Evolutionary conservation across 441 rosid species (phyloP), one percentile per base, ranked within the genome.

Genomic region (Sinapis alba): DNA sequence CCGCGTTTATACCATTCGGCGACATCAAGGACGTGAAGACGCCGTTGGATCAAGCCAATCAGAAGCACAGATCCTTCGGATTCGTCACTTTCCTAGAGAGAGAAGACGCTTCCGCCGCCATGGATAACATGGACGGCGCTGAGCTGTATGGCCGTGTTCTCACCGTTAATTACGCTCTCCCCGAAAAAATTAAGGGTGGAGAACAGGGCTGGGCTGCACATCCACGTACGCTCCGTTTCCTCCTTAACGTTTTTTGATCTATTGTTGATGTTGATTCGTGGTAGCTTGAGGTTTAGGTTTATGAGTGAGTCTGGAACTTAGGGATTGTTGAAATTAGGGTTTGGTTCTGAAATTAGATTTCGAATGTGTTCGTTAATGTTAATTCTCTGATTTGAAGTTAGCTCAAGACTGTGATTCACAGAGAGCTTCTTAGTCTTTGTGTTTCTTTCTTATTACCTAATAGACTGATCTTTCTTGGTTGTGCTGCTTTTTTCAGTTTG

Each of bases 121-220:
- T 95, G 97, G 99, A 95, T 79, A 95, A 95, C 77, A 92, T 90
- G 98, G 98, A 94, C 71, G 98, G 98, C 27, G 90, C 96, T 3
- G 98, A 95, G 84, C 97, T 95, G 24, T 92, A 91, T 56, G 99
- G 98, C 18, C 91, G 96, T 5, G 99, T 95, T 57, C 97, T 92
- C 73, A 95, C 98, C 28, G 98, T 95, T 74, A 95, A 95, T 71
- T 92, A 90, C 69, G 98, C 98, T 41, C 91, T 92, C 24, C 98
- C 98, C 1, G 99, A 95, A 89, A 82, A 83, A 43, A 95, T 92
- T 71, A 95, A 95, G 89, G 99, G 99, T 72, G 99, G 99, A 4
- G 98, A 95, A 72, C 98, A 92, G 82, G 97, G 99, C 13, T 95
- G 99, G 99, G 99, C 99, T 4, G 98, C 99, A 6, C 98, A 95